Conservation (phyloP, 129 eudicot species). For the Flaveria bidentis region DNA sequence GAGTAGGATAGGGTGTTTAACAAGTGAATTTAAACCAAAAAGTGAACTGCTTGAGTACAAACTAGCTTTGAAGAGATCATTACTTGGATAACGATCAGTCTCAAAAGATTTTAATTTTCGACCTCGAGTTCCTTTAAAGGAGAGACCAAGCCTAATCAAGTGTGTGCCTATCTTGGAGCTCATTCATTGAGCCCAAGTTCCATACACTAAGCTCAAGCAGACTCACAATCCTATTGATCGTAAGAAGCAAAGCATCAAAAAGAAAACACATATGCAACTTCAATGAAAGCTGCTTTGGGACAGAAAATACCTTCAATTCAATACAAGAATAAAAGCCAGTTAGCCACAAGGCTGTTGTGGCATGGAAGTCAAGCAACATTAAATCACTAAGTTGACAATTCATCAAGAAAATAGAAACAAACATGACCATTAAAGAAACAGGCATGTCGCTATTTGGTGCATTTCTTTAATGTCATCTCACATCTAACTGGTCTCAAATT, state of each 20-base stretch:
- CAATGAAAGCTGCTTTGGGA: constrained; percentile 20
- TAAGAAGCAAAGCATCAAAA: constrained; percentile 10
- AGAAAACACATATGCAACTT: constrained; percentile 12
- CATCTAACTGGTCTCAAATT: constrained; percentile 2
- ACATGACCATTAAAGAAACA: constrained; percentile 23
- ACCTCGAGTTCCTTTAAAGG: neutral
- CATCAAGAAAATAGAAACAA: constrained; percentile 24
- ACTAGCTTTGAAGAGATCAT: neutral
- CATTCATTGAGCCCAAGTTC: neutral
- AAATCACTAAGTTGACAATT: constrained; percentile 32
- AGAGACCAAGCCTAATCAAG: neutral
- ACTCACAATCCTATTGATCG: neutral
- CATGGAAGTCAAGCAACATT: constrained; percentile 27
- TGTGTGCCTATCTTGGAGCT: neutral
- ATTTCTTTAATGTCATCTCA: constrained; percentile 27
- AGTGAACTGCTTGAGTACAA: neutral
- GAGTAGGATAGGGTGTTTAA: neutral
- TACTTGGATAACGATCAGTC: constrained; percentile 2
- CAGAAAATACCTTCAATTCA: neutral
- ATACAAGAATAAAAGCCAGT: constrained; percentile 9
- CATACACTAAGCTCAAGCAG: neutral
- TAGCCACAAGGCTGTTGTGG: constrained; percentile 7
- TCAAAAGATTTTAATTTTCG: neutral
- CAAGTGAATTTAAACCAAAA: neutral
- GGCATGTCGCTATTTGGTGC: constrained; percentile 10